Evolutionary conservation across 208 protist species (phyloP).

Genomic region (Crithidia bombi): DNA sequence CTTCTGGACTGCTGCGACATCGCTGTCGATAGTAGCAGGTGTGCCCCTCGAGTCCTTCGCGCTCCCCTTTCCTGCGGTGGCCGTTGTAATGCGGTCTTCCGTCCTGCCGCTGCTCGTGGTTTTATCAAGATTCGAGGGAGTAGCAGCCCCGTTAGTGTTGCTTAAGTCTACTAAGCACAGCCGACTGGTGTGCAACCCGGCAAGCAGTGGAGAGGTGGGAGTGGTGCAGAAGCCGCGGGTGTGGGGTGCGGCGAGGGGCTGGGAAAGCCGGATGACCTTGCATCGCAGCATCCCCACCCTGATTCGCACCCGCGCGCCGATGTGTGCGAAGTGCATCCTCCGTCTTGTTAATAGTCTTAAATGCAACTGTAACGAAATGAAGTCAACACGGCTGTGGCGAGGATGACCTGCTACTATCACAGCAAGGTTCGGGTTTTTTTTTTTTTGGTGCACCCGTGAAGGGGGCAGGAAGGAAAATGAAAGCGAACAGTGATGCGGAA

Average conservation of each 20-base stretch:
- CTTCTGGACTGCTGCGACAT: constrained; percentile 19
- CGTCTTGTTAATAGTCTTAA: no score
- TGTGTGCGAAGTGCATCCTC: constrained; percentile 8
- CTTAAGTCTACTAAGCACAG: not conserved
- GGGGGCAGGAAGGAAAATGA: no score
- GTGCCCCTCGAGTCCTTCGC: not conserved
- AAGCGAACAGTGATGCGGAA: no score
- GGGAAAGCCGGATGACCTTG: constrained; percentile 4
- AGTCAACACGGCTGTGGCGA: no score
- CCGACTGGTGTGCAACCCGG: not conserved
- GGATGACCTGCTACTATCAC: no score
- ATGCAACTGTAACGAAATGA: no score
- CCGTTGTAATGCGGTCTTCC: no score
- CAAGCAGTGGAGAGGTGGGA: not conserved
- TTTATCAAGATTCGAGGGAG: not conserved
- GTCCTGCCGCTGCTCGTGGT: not conserved
- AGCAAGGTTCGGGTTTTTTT: no score
- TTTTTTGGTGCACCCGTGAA: no score
- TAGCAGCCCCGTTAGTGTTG: not conserved
- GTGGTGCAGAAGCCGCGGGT: constrained; percentile 5
- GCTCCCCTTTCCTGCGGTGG: constrained; percentile 3
- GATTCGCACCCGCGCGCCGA: constrained; percentile 1
- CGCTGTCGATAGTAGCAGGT: constrained; percentile 5
- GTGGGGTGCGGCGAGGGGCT: not conserved
- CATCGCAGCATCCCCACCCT: constrained; percentile 4